A percentile compares a stretch with the other conserved stretches of the same genome.
Conservation (phyloP, 2,329 filamentous ascomycete genomes). For the Colletotrichum australisinense region DNA sequence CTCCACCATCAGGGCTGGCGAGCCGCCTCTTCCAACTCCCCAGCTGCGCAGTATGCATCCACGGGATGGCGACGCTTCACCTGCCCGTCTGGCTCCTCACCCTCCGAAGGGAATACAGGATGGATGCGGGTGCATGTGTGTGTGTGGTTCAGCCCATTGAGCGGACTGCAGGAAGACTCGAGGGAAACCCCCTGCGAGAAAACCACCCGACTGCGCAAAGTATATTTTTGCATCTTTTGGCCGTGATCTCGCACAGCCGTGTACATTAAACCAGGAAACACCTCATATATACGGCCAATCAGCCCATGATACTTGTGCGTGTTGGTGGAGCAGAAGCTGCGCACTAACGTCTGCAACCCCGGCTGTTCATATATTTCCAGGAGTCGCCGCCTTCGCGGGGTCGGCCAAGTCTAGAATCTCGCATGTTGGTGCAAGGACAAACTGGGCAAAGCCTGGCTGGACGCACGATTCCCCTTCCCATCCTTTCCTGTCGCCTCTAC, state of each 20-base stretch:
- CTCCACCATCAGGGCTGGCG: not conserved
- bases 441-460: not conserved
- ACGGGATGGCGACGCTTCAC: not conserved
- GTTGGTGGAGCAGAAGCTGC: constrained; percentile 19
- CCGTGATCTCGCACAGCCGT: not conserved
- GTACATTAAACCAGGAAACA: constrained; percentile 5
- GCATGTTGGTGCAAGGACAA: constrained; percentile 14
- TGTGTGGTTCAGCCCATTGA: constrained; percentile 18
- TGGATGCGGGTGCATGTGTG: not conserved
- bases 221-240: constrained; percentile 8
- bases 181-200: constrained; percentile 1
- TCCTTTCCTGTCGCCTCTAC: not conserved
- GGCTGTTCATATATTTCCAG: constrained; percentile 31
- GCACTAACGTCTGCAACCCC: constrained; percentile 15
- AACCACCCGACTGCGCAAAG: not conserved
- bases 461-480: not conserved
- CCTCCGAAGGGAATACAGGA: constrained; percentile 12
- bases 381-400: constrained; percentile 30
- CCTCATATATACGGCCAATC: constrained; percentile 11
- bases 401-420: constrained; percentile 27
- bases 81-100: constrained; percentile 19
- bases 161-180: not conserved
- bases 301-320: not conserved
- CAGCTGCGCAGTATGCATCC: not conserved
- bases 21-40: not conserved